A percentile compares a stretch with the other conserved stretches of the same genome.
Conservation (phyloP, 1,284 basidiomycete genomes). For the Ganoderma sinense region DNA sequence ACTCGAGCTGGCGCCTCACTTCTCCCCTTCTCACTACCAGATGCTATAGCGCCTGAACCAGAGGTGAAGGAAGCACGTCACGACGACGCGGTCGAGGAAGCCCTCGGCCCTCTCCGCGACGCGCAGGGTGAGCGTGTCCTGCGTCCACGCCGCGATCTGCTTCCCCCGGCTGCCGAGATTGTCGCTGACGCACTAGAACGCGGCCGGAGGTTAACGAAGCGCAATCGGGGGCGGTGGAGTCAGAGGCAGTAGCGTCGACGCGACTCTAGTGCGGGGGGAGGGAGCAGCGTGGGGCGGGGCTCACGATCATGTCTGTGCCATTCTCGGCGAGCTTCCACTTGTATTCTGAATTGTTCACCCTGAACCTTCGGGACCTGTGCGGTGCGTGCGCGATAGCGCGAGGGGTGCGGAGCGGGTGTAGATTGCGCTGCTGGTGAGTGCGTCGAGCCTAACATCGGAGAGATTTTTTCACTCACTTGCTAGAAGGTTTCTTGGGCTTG, state of each 20-base stretch:
- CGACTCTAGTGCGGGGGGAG: neutral
- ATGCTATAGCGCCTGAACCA: slow-evolving; percentile 51
- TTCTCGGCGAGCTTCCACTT: slow-evolving; percentile 65
- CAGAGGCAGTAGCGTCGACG: neutral
- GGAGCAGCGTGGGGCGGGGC: slow-evolving; percentile 26
- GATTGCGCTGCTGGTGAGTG: slow-evolving; percentile 2
- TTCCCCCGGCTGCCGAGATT: slow-evolving; percentile 46
- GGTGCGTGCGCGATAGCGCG: neutral
- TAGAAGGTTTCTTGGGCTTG: slow-evolving; percentile 54
- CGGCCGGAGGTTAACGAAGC: slow-evolving; percentile 12
- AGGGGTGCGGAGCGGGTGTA: neutral
- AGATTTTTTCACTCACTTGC: slow-evolving; percentile 49
- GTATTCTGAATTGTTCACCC: slow-evolving; percentile 56
- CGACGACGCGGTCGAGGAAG: slow-evolving; percentile 60
- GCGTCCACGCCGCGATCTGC: slow-evolving; percentile 58
- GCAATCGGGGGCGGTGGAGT: neutral
- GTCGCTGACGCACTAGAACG: slow-evolving; percentile 55
- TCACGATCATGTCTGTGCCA: slow-evolving; percentile 54
- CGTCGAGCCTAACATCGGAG: neutral
- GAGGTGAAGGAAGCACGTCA: slow-evolving; percentile 62
- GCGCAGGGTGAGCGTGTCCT: slow-evolving; percentile 46
- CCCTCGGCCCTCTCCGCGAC: slow-evolving; percentile 49
- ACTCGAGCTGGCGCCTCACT: slow-evolving; percentile 11
- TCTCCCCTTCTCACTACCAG: slow-evolving; percentile 28
- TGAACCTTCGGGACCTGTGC: slow-evolving; percentile 61